These are phyloP conservation scores for Aleurites moluccanus DNA, from an alignment of 441 rosid genomes.

Conservation along the genomic window DNA sequence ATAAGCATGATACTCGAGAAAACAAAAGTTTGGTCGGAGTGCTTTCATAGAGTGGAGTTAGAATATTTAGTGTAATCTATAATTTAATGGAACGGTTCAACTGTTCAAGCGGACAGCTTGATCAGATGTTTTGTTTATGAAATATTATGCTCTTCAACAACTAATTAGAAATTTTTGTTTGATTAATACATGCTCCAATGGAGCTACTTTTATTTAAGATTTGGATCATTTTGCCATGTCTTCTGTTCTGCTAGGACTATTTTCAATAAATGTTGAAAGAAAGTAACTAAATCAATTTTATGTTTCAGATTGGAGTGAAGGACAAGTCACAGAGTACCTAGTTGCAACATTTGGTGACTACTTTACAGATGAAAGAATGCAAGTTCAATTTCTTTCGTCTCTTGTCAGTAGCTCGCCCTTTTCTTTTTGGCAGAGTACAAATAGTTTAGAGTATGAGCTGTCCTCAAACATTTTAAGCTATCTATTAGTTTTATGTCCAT, in stretches of 20 bases:
- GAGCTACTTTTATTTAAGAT: too few relatives aligned
- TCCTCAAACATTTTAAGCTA: slow-evolving; percentile 1
- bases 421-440: background rate
- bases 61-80: too few relatives aligned
- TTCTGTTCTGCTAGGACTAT: background rate
- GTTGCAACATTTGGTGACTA: slow-evolving; percentile 97
- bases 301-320: slow-evolving; percentile 91
- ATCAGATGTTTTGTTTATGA: too few relatives aligned
- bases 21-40: too few relatives aligned
- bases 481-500: background rate
- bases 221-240: background rate
- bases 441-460: too few relatives aligned
- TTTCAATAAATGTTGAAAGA: background rate
- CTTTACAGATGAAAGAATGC: slow-evolving; percentile 94
- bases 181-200: too few relatives aligned
- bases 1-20: too few relatives aligned
- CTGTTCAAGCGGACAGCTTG: too few relatives aligned
- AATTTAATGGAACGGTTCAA: too few relatives aligned
- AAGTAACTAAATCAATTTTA: background rate
- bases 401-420: background rate
- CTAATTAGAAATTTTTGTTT: too few relatives aligned
- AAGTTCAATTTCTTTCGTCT: slow-evolving; percentile 39
- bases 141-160: too few relatives aligned
- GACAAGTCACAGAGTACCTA: slow-evolving; percentile 92
- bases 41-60: too few relatives aligned